phyloP scores from a whole-genome alignment of 495 filamentous ascomycete genomes.

The Apiosordaria backusii region DNA sequence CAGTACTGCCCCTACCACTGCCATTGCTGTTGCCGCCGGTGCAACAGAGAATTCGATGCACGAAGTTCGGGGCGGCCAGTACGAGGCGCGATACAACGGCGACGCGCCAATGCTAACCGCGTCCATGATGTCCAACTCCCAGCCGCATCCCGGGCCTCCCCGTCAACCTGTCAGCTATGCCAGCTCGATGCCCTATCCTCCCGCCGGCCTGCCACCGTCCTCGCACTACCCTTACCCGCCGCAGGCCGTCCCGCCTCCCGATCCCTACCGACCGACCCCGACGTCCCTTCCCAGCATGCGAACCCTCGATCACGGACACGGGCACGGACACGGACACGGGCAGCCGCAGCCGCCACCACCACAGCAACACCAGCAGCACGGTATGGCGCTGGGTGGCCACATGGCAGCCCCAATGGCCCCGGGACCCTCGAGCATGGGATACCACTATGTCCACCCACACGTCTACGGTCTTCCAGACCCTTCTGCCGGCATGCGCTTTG shows the following conservation, averaged over 20 bases:
- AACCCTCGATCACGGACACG: constrained; percentile 46
- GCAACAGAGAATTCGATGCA: constrained; percentile 7
- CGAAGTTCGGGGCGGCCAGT: constrained; percentile 13
- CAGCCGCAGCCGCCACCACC: constrained; percentile 34
- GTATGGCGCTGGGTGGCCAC: constrained; percentile 34
- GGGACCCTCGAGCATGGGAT: constrained; percentile 26
- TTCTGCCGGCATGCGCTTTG: constrained; percentile 51
- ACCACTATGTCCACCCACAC: constrained; percentile 47
- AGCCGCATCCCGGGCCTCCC: constrained; percentile 41
- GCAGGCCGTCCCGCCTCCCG: constrained; percentile 29
- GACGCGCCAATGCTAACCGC: constrained; percentile 21
- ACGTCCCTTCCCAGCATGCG: constrained; percentile 66
- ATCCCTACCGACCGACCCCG: constrained; percentile 37
- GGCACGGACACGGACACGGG: constrained; percentile 40
- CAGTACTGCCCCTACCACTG: constrained; percentile 10
- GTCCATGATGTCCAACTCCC: constrained; percentile 48
- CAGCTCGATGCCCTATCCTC: constrained; percentile 52
- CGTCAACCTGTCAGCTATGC: constrained; percentile 54
- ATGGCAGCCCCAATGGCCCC: constrained; percentile 37
- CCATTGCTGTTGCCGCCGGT: neutral
- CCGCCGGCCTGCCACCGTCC: constrained; percentile 48
- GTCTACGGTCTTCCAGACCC: constrained; percentile 33
- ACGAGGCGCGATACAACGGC: constrained; percentile 29
- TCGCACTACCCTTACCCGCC: constrained; percentile 52
- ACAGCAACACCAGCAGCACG: constrained; percentile 31